Base-by-base conservation (phyloP, 208 protist species). In the Angomonas deanei region DNA sequence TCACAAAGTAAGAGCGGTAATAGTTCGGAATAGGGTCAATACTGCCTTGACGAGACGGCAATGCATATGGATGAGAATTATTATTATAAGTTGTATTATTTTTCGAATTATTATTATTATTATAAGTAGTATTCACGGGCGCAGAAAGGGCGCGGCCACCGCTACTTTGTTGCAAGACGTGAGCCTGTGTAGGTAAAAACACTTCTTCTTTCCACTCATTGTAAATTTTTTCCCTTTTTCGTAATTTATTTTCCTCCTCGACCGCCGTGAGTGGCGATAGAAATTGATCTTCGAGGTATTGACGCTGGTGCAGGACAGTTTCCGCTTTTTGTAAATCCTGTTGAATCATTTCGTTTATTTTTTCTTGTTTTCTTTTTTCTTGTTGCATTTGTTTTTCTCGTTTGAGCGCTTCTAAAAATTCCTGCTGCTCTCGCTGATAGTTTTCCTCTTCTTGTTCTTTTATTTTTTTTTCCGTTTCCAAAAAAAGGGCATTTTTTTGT, bases 371-470 rank as follows among this genome's bases (percentile, higher is more conserved):
- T 42, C 8, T 42, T 42, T 42, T 15, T 42, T 42, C 36, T 42
- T 42, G 11, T 15, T n/a, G 15, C 8, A 42, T 42, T 42, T 42
- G 8, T 42, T 15, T 8, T 42, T 42, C 36, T 15, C 11, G 8
- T 42, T n/a, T n/a, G 15, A 42, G 8, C 36, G 36, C 15, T 42
- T 42, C 36, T 42, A 42, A 42, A n/a, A 42, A 42, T 42, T 21
- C 27, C 50, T 55, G 42, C 66, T 67, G 47, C 54, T 74, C 38
- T 31, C 70, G 63, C 24, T 63, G 36, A 28, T 73, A 59, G 58
- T 65, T 61, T 26, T 30, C 27, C 32, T 67, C 60, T 28, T 60
- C 64, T 3, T 33, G 50, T 49, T 66, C 46, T 21, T 42, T n/a
- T 53, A 70, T 58, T 1, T 42, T 42, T 8, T n/a, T 42, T 42